A percentile compares a stretch with the other conserved stretches of the same genome.
These are phyloP conservation scores for Podospora appendiculata DNA, from an alignment of 495 filamentous ascomycete genomes.

Conservation along the genomic window DNA sequence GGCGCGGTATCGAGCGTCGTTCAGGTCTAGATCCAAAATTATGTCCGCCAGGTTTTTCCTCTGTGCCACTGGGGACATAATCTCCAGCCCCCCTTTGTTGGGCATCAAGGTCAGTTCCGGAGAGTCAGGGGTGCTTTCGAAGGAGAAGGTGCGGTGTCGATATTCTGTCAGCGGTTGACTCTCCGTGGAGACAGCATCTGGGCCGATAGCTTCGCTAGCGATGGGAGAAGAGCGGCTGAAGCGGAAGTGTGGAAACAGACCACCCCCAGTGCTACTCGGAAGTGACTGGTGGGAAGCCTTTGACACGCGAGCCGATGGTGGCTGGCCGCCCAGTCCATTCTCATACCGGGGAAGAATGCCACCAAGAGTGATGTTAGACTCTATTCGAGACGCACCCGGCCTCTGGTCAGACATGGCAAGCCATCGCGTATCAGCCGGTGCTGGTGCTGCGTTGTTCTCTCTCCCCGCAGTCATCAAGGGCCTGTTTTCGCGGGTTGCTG, in stretches of 20 bases:
- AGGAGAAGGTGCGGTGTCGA: slow-evolving; percentile 8
- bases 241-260: background rate
- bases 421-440: background rate
- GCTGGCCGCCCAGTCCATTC: background rate
- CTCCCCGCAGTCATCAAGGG: background rate
- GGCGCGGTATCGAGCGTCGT: background rate
- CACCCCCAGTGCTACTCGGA: background rate
- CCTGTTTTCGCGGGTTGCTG: background rate
- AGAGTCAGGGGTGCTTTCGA: slow-evolving; percentile 11
- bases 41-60: background rate
- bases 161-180: background rate
- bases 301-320: background rate
- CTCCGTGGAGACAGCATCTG: background rate
- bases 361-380: background rate
- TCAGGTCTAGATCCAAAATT: background rate
- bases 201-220: background rate
- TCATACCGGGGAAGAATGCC: background rate
- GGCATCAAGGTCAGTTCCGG: slow-evolving; percentile 5
- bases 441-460: background rate
- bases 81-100: slow-evolving; percentile 6
- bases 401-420: too few relatives aligned
- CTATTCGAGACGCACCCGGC: background rate
- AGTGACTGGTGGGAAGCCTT: too few relatives aligned
- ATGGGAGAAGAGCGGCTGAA: background rate
- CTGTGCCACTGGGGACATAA: background rate